phyloP scores from a whole-genome alignment of 129 eudicot species.

The Calendula officinalis region DNA sequence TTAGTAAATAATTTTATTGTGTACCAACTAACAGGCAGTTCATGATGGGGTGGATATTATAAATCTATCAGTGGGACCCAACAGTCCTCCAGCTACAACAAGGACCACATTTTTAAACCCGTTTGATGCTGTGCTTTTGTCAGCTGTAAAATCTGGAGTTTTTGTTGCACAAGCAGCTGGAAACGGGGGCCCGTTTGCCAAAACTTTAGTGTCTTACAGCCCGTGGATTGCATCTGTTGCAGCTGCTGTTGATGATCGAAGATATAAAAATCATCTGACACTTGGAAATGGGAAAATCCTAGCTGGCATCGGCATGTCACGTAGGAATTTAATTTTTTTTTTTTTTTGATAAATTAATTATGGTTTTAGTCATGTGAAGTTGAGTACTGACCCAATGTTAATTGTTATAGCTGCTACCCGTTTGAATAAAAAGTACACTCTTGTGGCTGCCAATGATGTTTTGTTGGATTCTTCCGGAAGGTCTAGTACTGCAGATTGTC shows the following conservation, averaged over 20 bases:
- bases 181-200: constrained; percentile 94
- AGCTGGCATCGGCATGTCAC: constrained; percentile 87
- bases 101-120: constrained; percentile 88
- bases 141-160: constrained; percentile 92
- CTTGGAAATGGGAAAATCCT: constrained; percentile 79
- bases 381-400: background rate
- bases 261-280: constrained; percentile 85
- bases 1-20: background rate
- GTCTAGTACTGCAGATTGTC: constrained; percentile 80
- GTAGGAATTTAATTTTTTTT: constrained; percentile 43
- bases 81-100: constrained; percentile 95
- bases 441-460: constrained; percentile 93
- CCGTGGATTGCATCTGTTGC: constrained; percentile 97
- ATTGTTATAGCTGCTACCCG: constrained; percentile 81
- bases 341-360: background rate
- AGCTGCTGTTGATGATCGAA: constrained; percentile 96
- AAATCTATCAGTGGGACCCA: constrained; percentile 94
- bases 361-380: background rate
- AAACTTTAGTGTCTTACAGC: constrained; percentile 85
- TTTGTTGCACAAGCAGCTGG: constrained; percentile 98
- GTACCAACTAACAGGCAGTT: constrained; percentile 59
- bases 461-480: constrained; percentile 75
- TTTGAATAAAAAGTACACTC: constrained; percentile 54
- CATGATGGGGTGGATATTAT: constrained; percentile 95
- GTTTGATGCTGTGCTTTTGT: constrained; percentile 84